Evolutionary conservation across 2,329 filamentous ascomycete species (phyloP), one percentile per base, ranked within the genome.

Genomic region (Exophiala viscosa): DNA sequence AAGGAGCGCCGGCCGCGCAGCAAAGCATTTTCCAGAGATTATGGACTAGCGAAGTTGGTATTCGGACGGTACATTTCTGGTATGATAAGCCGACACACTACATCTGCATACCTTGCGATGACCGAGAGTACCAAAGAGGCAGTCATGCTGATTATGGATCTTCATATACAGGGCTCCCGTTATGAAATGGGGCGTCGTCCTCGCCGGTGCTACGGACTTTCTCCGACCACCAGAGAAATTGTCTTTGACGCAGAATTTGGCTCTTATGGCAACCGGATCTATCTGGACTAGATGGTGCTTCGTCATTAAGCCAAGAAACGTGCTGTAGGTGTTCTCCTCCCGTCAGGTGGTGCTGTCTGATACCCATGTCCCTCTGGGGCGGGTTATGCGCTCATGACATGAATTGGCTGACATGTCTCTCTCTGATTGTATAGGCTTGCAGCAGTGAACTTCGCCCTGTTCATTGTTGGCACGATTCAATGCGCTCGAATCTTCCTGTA

Each of bases 251-350:
- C 91, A 96, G 75, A 99, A 97, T 76, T 78, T 79, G 45, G 92
- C 93, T 54, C 82, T 99, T 63, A 93, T 89, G 68, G 85, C 85
- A 64, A 99, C 93, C 8, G 93, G 93, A 62, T 74, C 87, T 61
- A 99, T 99, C 80, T 99, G 93, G 93, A 99, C 93, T 41, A 84
- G 93, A 62, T 99, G 93, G 93, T 99, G 93, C 80, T 80, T 97
- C 69, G 87, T 99, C 72, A 99, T 99, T 75, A 90, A 85, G 73
- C 93, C 93, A 52, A 85, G 84, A 74, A 99, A 99, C 79, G 76
- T 90, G 67, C 86, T 96, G 86, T 90, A 76, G 43, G 84, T 75
- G 15, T 17, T 13, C 14, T 45, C n/a, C 18, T 8, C 8, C 36
- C 10, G 38, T 31, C 31, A 38, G 10, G 14, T 18, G 6, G 33